Evolutionary conservation across 306 rosid species (phyloP), one percentile per base, ranked within the genome.

Genomic region (Chamaecrista fasciculata): DNA sequence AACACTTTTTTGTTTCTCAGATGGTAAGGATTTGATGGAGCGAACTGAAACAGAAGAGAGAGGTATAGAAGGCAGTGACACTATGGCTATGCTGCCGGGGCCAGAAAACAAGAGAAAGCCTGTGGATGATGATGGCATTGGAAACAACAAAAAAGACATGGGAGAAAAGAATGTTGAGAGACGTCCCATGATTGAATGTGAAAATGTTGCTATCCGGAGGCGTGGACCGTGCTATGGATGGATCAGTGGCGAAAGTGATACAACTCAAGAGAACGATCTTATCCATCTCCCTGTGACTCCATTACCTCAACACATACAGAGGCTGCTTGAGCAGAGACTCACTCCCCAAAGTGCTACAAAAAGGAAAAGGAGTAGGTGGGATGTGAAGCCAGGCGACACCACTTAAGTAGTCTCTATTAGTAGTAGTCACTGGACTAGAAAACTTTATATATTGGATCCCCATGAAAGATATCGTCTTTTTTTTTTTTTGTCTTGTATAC

Each of bases 351-450:
- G 70, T 49, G 40, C 15, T 20, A 23, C 31, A 14, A 33, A 12
- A 58, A 78, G 44, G 76, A 82, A 86, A 55, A 78, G 67, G 84
- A 73, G 70, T 34, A 67, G 84, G 72, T 87, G 94, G 89, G 91
- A 83, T 77, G 79, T 68, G 74, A 72, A 69, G 76, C 82, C 86
- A 63, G 67, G 62, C 48, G 74, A 58, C 20, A 6, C 55, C 40
- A 61, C 29, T n/a, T n/a, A n/a, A n/a, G n/a, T n/a, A n/a, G n/a
- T n/a, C n/a, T n/a, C n/a, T n/a, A n/a, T n/a, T n/a, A n/a, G n/a
- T n/a, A n/a, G n/a, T 33, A 2, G 34, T 33, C 7, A 33, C 36
- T 33, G 4, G 36, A 33, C 6, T 33, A 4, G 36, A 5, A 33
- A 33, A 33, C 28, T 56, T 56, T 56, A 11, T n/a, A 1, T 0